Evolutionary conservation across 768 basidiomycete species (phyloP).

Genomic region (Boletus fagicola): DNA sequence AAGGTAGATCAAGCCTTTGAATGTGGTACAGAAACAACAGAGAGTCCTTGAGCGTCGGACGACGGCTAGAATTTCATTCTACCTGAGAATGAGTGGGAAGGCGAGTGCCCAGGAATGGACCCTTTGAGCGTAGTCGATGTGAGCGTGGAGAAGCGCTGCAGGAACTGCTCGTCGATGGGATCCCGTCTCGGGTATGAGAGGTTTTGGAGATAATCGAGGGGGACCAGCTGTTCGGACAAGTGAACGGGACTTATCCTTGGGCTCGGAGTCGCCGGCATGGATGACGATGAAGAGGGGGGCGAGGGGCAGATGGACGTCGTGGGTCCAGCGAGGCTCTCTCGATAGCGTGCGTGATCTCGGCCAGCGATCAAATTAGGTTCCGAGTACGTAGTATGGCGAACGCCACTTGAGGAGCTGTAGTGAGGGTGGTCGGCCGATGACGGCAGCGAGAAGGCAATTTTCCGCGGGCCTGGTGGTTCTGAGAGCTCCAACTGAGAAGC

Average conservation of each 20-base stretch:
- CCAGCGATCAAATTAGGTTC: constrained; percentile 27
- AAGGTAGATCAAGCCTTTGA: constrained; percentile 9
- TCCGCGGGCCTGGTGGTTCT: constrained; percentile 23
- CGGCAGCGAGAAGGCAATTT: constrained; percentile 32
- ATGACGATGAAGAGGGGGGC: constrained; percentile 39
- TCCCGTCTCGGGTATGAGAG: constrained; percentile 55
- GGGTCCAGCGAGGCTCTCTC: constrained; percentile 22
- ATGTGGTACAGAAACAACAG: constrained; percentile 1
- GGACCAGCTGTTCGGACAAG: constrained; percentile 48
- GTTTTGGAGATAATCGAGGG: constrained; percentile 59
- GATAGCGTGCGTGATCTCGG: constrained; percentile 22
- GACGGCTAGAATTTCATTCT: constrained; percentile 23
- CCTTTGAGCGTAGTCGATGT: constrained; percentile 22
- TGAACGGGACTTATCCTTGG: constrained; percentile 22
- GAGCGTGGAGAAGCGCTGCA: constrained; percentile 51
- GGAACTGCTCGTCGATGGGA: constrained; percentile 61
- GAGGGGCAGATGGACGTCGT: constrained; percentile 28
- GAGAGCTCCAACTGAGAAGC: constrained; percentile 27
- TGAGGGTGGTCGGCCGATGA: constrained; percentile 28
- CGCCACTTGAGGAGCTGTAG: constrained; percentile 13
- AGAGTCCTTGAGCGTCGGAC: not conserved
- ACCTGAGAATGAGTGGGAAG: constrained; percentile 24
- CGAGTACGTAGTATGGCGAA: constrained; percentile 35
- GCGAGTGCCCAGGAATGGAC: constrained; percentile 13
- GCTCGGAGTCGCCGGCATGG: constrained; percentile 39